Base-by-base conservation (phyloP, 352 stramenopile genomes). In the Globisporangium yorkense region DNA sequence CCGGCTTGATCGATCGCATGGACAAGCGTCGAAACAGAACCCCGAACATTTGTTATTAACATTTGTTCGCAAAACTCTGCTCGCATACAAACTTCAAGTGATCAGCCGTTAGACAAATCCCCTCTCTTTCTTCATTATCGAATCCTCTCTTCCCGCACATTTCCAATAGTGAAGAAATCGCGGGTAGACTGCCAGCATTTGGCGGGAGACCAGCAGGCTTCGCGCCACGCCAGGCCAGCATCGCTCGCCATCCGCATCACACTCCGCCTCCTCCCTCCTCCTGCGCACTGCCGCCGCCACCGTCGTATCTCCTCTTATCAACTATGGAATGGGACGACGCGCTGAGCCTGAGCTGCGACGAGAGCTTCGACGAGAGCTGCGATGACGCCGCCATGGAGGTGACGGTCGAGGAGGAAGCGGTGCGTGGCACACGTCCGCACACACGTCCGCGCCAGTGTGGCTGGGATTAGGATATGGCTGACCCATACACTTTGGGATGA, bases 341-440 rank as follows among this genome's bases (percentile, higher is more conserved):
- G 35, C 35, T 40, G 62, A 66, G 55, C 51, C 83, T 93, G 61
- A 79, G 79, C 51, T 93, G 83, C 69, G 77, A 94, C 60, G 84
- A 94, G 77, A 77, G 81, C 63, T 75, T 94, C 37, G 84, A 89
- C 63, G 80, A 90, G 39, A 65, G 52, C 52, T 57, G 29, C 50
- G 18, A 55, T 54, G 68, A 84, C 21, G 71, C 71, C 29, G 70
- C 70, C 44, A 71, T 70, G 64, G 77, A 74, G 54, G 63, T 67
- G 41, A 71, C 71, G 33, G 62, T 68, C 51, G 66, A 83, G 51
- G 69, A 79, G 55, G 68, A 86, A 33, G 70, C 65, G 45, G 71
- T 81, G 56, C 44, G 70, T 65, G 0, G 3, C 20, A 24, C 5
- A 13, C 43, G 43, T 15, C n/a, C 7, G 3, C 43, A 24, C 43